phyloP scores from a whole-genome alignment of 148 eudicot species.

The Selenicereus undatus region DNA sequence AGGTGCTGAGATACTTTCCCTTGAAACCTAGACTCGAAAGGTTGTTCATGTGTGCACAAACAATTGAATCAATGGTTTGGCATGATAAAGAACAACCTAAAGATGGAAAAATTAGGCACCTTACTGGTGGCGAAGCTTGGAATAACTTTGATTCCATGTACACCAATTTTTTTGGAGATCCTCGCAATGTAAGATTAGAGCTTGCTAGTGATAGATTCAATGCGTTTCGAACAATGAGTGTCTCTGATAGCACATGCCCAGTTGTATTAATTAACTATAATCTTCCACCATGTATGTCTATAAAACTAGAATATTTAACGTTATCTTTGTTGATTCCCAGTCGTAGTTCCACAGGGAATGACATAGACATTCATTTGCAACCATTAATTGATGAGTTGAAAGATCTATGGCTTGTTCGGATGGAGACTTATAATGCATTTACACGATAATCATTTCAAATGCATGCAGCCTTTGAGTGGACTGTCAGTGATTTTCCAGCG shows the following conservation, averaged over 20 bases:
- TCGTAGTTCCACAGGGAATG: background rate
- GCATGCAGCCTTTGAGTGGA: background rate
- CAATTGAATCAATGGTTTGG: background rate
- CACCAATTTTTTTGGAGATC: no score
- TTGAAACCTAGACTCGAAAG: background rate
- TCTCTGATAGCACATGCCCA: background rate
- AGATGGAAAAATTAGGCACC: no score
- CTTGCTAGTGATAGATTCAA: no score
- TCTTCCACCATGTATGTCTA: constrained; percentile 9
- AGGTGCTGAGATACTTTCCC: no score
- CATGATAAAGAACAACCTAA: no score
- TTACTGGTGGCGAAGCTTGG: no score
- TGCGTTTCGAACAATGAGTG: no score
- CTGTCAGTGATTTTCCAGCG: background rate
- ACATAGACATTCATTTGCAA: background rate
- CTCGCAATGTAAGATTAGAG: no score
- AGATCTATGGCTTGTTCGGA: background rate
- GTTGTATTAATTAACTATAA: constrained; percentile 1
- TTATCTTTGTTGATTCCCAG: no score
- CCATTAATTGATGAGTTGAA: background rate
- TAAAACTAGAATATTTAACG: constrained; percentile 1
- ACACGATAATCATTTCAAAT: no score
- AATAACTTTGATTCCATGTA: no score
- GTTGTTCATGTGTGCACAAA: background rate
- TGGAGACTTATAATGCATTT: no score